phyloP scores from a whole-genome alignment of 805 yeast species.

The Torulaspora quercuum region DNA sequence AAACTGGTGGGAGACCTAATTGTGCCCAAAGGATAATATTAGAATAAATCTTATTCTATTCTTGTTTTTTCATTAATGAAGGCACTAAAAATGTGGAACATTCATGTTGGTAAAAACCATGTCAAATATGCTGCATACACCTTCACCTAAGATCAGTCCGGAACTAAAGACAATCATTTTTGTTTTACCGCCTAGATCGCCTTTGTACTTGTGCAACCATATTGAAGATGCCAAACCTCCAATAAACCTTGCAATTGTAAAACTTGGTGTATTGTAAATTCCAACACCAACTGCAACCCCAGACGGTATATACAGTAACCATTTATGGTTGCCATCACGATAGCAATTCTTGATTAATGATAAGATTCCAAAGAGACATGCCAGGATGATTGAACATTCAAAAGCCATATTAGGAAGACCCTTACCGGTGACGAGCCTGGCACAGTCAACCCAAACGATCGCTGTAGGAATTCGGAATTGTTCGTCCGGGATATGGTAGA shows the following conservation, averaged over 20 bases:
- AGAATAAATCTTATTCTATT: too few relatives aligned
- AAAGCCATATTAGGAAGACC: slow-evolving; percentile 81
- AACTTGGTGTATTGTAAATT: slow-evolving; percentile 88
- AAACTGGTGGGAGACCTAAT: too few relatives aligned
- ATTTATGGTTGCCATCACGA: slow-evolving; percentile 40
- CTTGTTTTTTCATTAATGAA: too few relatives aligned
- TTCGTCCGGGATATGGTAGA: slow-evolving; percentile 80
- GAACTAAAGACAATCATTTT: slow-evolving; percentile 83
- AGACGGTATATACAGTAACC: slow-evolving; percentile 63
- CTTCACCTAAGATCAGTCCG: slow-evolving; percentile 93
- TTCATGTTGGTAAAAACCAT: slow-evolving; percentile 71
- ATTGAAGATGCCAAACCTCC: slow-evolving; percentile 73
- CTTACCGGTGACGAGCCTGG: slow-evolving; percentile 84
- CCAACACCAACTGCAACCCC: slow-evolving; percentile 99
- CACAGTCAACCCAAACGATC: slow-evolving; percentile 93
- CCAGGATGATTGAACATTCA: slow-evolving; percentile 57
- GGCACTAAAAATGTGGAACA: slow-evolving; percentile 54
- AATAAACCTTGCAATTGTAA: slow-evolving; percentile 86
- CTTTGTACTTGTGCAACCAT: slow-evolving; percentile 47
- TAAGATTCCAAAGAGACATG: slow-evolving; percentile 63
- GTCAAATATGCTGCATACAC: slow-evolving; percentile 76
- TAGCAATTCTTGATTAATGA: slow-evolving; percentile 61
- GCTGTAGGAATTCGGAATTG: slow-evolving; percentile 92
- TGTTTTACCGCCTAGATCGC: slow-evolving; percentile 52
- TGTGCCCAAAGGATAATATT: too few relatives aligned